Evolutionary conservation across 768 basidiomycete species (phyloP), one percentile per base, ranked within the genome.

Genomic region (Tubosaeta brunneosetosa): DNA sequence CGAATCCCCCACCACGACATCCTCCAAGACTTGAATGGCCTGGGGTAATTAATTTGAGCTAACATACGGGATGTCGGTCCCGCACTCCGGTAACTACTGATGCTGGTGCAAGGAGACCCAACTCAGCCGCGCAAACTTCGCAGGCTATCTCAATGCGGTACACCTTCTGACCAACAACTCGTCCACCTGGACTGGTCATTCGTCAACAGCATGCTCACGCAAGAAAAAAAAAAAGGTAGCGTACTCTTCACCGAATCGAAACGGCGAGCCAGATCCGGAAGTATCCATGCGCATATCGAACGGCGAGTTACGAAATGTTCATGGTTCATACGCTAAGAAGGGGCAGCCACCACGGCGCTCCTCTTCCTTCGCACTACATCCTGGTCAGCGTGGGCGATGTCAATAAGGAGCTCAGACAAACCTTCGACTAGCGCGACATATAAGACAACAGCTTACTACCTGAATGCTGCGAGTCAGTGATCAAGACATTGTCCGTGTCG

Each of bases 11-110:
- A 50, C 56, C 11, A 31, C 38, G 13, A 51, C 44, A 26, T 52
- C 62, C 42, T 58, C 59, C 63, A 8, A 71, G 66, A 32, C 67
- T 71, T 61, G 55, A 12, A 60, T 59, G 71, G 22, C 66, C 71
- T 71, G 66, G 68, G 71, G 53, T 72, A 72, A 61, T 72, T 71
- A 19, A 71, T 70, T 71, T 71, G 55, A 34, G 27, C 52, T 52
- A 60, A 64, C 53, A 58, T 56, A 61, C 60, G 67, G 61, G 63
- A 53, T 44, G 42, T 22, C 22, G 22, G 40, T 44, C 67, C 66
- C 61, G 58, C 40, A 50, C 56, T 53, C 61, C 56, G 53, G 64
- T 55, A 53, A 53, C 56, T 47, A 61, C 50, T 51, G 19, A 44
- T 50, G 60, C 25, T 46, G 52, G 45, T n/a, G 16, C 8, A 47